Conservation (phyloP, 345 rosid genomes). For the Jatropha curcas region DNA sequence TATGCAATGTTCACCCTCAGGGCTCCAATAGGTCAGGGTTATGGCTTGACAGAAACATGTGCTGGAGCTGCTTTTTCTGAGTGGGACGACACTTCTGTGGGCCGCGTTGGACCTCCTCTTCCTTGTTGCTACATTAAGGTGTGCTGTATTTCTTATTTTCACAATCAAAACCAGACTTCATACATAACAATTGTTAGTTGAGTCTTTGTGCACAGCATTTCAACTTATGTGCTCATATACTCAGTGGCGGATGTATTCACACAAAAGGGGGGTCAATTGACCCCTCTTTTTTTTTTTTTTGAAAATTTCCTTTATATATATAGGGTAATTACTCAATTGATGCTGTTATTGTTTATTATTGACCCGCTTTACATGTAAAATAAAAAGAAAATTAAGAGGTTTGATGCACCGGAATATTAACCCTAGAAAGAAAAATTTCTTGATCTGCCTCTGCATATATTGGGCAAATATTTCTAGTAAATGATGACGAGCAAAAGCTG, state of each 20-base stretch:
- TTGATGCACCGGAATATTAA: no score
- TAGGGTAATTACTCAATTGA: no score
- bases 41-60: slow-evolving; percentile 93
- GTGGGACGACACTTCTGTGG: slow-evolving; percentile 67
- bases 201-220: background rate
- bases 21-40: slow-evolving; percentile 84
- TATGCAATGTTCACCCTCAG: slow-evolving; percentile 34
- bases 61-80: slow-evolving; percentile 91
- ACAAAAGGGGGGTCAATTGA: no score
- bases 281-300: no score
- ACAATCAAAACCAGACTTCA: background rate
- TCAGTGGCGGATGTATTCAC: no score
- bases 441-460: no score
- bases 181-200: background rate
- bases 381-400: no score
- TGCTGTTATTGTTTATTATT: no score
- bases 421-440: no score
- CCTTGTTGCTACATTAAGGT: slow-evolving; percentile 84
- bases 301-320: no score
- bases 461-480: background rate
- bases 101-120: slow-evolving; percentile 92
- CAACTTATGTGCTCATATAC: background rate
- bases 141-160: slow-evolving; percentile 13
- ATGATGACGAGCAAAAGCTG: slow-evolving; percentile 7
- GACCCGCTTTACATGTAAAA: no score